Conservation (phyloP, 768 basidiomycete species). For the Thelephora aurantiotincta region DNA sequence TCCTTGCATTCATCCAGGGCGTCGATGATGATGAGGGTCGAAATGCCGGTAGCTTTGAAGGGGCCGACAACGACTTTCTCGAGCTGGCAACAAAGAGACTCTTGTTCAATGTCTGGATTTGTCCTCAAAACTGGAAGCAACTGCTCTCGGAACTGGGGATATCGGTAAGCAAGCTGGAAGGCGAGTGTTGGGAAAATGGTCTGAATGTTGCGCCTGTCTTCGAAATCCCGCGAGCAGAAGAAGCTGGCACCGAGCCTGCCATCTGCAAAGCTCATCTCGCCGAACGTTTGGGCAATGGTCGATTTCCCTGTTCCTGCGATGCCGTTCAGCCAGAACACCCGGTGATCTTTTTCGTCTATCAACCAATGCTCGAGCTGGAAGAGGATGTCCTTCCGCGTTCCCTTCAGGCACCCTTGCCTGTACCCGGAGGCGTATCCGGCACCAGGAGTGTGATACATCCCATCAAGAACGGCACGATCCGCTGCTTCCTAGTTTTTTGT, state of each 20-base stretch:
- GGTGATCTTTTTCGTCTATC: no score
- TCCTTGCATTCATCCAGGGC: constrained; percentile 10
- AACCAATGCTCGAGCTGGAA: no score
- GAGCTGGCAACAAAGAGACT: background rate
- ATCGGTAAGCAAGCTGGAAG: constrained; percentile 4
- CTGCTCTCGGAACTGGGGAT: background rate
- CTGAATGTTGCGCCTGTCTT: constrained; percentile 3
- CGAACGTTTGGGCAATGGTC: constrained; percentile 5
- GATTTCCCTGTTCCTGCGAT: constrained; percentile 8
- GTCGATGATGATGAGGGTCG: constrained; percentile 6
- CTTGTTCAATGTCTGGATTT: background rate
- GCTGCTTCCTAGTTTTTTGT: background rate
- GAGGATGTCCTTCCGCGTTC: no score
- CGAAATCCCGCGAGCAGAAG: constrained; percentile 7
- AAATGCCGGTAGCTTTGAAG: background rate
- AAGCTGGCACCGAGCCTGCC: constrained; percentile 7
- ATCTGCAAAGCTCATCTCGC: background rate
- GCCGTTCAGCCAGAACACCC: constrained; percentile 7
- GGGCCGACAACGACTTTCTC: constrained; percentile 6
- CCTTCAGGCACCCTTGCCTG: background rate
- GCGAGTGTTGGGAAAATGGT: constrained; percentile 8
- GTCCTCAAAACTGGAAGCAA: constrained; percentile 1
- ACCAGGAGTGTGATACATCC: background rate
- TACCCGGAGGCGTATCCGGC: background rate
- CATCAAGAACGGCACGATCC: background rate